A percentile compares a stretch with the other conserved stretches of the same genome.
phyloP scores from a whole-genome alignment of 2,329 filamentous ascomycete species.

The Fusarium sp. region DNA sequence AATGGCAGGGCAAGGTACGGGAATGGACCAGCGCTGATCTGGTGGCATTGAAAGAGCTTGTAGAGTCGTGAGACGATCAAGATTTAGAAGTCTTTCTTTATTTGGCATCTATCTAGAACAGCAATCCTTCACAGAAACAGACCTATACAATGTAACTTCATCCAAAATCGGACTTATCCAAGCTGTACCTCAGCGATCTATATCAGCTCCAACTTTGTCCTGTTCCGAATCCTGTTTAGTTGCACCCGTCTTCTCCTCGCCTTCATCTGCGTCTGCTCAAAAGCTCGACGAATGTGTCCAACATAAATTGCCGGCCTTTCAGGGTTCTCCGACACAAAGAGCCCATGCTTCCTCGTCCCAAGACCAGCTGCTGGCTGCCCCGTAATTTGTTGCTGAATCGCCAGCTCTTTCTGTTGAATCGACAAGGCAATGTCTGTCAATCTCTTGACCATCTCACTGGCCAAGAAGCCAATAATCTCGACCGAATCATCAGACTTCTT shows the following conservation, averaged over 20 bases:
- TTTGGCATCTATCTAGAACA: not conserved
- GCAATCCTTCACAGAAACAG: not conserved
- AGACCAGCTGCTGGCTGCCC: not conserved
- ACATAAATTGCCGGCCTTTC: slow-evolving; percentile 2
- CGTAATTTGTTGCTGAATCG: not conserved
- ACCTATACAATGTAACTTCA: not conserved
- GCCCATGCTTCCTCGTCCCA: not conserved
- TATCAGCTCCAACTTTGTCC: slow-evolving; percentile 4
- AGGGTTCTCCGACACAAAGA: slow-evolving; percentile 1
- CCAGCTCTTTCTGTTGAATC: slow-evolving; percentile 71
- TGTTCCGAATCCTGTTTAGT: not conserved
- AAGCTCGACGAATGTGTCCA: slow-evolving; percentile 13
- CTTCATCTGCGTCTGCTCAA: slow-evolving; percentile 14
- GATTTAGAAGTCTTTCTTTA: not conserved
- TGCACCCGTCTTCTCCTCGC: not conserved
- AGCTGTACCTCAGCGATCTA: not conserved
- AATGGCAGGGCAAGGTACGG: slow-evolving; percentile 49
- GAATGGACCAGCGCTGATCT: slow-evolving; percentile 45
- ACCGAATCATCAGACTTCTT: slow-evolving; percentile 98
- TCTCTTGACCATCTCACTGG: slow-evolving; percentile 97
- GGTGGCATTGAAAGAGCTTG: slow-evolving; percentile 32
- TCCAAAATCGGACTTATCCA: not conserved
- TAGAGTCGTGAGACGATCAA: slow-evolving; percentile 20
- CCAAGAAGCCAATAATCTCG: slow-evolving; percentile 95
- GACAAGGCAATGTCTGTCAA: slow-evolving; percentile 93